Base-by-base conservation (phyloP, 208 protist species). In the Leishmania braziliensis region DNA sequence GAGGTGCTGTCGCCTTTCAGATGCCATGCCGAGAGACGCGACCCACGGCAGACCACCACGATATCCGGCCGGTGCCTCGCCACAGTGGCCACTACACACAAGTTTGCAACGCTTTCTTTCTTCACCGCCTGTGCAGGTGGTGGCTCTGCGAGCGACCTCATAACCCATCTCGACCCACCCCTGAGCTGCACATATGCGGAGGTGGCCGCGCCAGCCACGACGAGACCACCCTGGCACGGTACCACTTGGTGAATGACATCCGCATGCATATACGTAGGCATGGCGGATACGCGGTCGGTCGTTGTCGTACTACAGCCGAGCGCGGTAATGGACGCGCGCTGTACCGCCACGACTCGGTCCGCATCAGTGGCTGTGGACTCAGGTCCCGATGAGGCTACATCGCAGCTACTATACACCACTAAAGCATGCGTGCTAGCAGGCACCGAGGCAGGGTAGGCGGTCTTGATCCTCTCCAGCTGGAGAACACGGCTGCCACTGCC, bases 321-420 rank as follows among this genome's bases (percentile, higher is more conserved):
- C 9, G 77, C 62, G 60, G 63, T 56, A 46, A 85, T 9, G 33
- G 77, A 54, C 29, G 20, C 36, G 63, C 66, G 82, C 78, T 82
- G 82, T 14, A 86, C 78, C 0, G 82, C 77, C 3, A 86, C 82
- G 6, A 86, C 78, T 51, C 60, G 72, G 78, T 86, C 82, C 16
- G 20, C 65, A 6, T 63, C 82, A 1, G 56, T 26, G 1, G 77
- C 54, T 51, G 43, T 48, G 23, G 68, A 51, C 20, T 48, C 43
- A n/a, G 43, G 43, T 43, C 36, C 18, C 46, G 68, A 51, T 2
- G 53, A 43, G 51, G 20, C 71, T 5, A 18, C 74, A 29, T 65
- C 81, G 76, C 62, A 62, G 6, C 68, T 65, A 0, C 77, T 82
- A 72, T 88, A 89, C 20, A 86, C 90, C 8, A 88, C 73, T 54